Base-by-base conservation (phyloP, 2,329 filamentous ascomycete species). In the Trichothecium sympodiale region DNA sequence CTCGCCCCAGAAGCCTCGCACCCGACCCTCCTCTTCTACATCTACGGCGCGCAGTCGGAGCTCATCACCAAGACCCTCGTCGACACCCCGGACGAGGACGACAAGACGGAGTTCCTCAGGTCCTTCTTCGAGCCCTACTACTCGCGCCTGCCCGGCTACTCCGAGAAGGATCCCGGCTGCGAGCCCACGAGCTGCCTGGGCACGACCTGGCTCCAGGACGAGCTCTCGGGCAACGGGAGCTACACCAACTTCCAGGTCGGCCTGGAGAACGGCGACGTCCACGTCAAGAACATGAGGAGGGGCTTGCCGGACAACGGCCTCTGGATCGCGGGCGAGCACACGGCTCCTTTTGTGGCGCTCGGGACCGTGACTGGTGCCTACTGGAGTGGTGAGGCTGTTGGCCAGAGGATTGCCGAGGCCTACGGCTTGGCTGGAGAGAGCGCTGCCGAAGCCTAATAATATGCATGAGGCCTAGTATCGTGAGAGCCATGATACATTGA, bases 281-380 rank as follows among this genome's bases (percentile, higher is more conserved):
- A 93, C 52, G 75, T 94, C 33, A 71, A 80, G 33, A 57, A 54
- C 3, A 71, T 85, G 58, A 62, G 77, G 3, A 59, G 69, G 29
- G 79, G 80, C 1, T 46, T 82, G 44, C 78, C 77, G 1, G 75
- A 74, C 10, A 62, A 75, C 16, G 77, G 83, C 0, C 52, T 94
- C 8, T 94, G 87, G 87, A 67, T 94, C 44, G 87, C 87, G 0
- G 87, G 87, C 0, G 87, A 94, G 59, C 87, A 94, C 59, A 94
- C 86, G 16, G 80, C 85, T 37, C 87, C 88, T 4, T 94, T 94
- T 61, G 78, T 93, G 18, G 87, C 83, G 9, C 57, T 95, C 41
- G 89, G 88, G 0, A 95, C 88, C 4, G 83, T 80, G 10, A 93
- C 86, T 1, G 89, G 89, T 1, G 89, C 89, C 9, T 95, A 86